Evolutionary conservation across 2,329 filamentous ascomycete genomes (phyloP), one percentile per base, ranked within the genome.

Genomic region (Penicillium sp.): DNA sequence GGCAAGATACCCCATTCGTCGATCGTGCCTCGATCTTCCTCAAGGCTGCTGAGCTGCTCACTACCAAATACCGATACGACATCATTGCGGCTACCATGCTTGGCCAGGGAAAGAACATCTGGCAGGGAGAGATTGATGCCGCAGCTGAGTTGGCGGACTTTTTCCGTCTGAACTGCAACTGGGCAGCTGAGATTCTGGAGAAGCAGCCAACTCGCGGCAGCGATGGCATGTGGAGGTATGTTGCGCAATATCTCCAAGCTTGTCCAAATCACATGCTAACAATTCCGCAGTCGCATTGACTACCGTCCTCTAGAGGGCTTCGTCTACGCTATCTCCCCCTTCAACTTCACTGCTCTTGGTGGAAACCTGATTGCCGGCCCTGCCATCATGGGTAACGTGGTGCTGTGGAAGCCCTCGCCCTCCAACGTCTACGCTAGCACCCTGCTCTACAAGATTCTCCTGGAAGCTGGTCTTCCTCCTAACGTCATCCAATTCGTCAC

Each of bases 291-390:
- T 75, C 85, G 92, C 31, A 82, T 92, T 56, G 92, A 97, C 75
- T 86, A 96, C 79, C 83, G 92, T 31, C 88, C 93, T 7, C 83
- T 97, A 5, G 92, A 97, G 74, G 92, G 92, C 16, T 97, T 97
- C 72, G 90, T 97, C 55, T 97, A 96, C 72, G 92, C 92, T 32
- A 85, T 97, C 64, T 91, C 88, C 50, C 92, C 92, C 21, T 97
- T 97, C 82, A 97, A 97, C 80, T 97, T 97, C 78, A 97, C 92
- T 11, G 92, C 92, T 59, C 93, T 97, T 64, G 92, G 87, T 13
- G 92, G 88, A 48, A 96, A 96, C 75, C 80, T 97, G 39, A 84
- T 89, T 13, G 88, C 85, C 27, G 88, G 88, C 0, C 92, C 93
- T 5, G 92, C 92, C 0, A 78, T 97, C 44, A 86, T 97, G 80